A percentile compares a stretch with the other conserved stretches of the same genome.
Conservation (phyloP, 192 early-diverging fungal species). For the Entomortierella parvispora region DNA sequence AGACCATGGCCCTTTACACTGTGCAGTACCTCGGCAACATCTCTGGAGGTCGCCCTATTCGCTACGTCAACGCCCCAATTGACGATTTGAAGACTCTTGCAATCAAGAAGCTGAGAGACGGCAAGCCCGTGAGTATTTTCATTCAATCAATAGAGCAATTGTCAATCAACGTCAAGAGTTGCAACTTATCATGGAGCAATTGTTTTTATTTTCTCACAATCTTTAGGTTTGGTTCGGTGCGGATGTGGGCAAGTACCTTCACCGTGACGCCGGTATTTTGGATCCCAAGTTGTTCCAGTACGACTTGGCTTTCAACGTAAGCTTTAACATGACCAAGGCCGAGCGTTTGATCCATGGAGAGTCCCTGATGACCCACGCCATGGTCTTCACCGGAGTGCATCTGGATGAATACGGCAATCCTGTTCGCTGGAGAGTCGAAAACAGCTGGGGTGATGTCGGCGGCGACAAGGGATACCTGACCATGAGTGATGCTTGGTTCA, state of each 20-base stretch:
- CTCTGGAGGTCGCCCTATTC: conserved; percentile 69
- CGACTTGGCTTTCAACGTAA: conserved; percentile 70
- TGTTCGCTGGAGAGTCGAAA: conserved; percentile 81
- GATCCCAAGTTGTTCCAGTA: conserved; percentile 74
- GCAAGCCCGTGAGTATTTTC: conserved; percentile 59
- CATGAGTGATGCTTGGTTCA: conserved; percentile 85
- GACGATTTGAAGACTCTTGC: conserved; percentile 69
- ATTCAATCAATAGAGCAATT: not conserved
- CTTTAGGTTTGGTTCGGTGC: conserved; percentile 81
- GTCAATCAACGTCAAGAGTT: too few species aligned
- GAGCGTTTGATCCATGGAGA: conserved; percentile 78
- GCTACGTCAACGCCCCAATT: conserved; percentile 72
- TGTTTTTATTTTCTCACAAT: too few species aligned
- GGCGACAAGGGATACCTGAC: conserved; percentile 81
- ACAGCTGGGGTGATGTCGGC: conserved; percentile 71
- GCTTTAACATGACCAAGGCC: conserved; percentile 68
- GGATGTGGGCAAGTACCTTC: conserved; percentile 75
- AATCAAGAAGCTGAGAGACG: conserved; percentile 64
- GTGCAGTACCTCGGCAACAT: conserved; percentile 81
- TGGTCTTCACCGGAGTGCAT: conserved; percentile 84
- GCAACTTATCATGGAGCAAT: too few species aligned
- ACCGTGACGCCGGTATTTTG: conserved; percentile 65
- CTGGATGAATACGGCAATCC: conserved; percentile 67
- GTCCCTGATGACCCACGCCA: conserved; percentile 82
- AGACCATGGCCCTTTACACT: conserved; percentile 68